Base-by-base conservation (phyloP, 2,329 filamentous ascomycete genomes). In the Chalaropsis ovoidea region DNA sequence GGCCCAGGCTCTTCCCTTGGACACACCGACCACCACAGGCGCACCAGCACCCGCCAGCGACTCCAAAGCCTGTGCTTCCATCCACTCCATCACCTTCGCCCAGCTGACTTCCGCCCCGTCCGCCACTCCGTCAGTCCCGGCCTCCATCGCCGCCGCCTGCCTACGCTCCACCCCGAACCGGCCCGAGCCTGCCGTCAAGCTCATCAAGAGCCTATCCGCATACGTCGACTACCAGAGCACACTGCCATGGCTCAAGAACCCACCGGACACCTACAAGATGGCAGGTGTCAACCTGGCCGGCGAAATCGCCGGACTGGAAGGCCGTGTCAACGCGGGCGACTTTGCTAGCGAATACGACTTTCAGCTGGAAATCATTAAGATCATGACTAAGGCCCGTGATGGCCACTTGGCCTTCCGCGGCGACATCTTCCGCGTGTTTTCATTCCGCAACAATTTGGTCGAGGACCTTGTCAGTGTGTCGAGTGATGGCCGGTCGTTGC, bases 331-430 rank as follows among this genome's bases (percentile, higher is more conserved):
- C 24, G 72, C 71, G 2, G 75, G 76, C 19, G 72, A 72, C 2
- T 85, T 80, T 69, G 71, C 73, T 3, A 81, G 77, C 71, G 81
- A 85, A 69, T 82, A 80, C 70, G 77, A 80, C 7, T 82, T 84
- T 69, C 79, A 83, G 69, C 68, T 75, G 7, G 81, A 81, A 35
- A 75, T 89, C 1, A 80, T 81, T 66, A 73, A 77, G 43, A 73
- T 82, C 7, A 70, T 71, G 43, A 77, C 77, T 27, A 76, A 76
- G 1, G 81, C 82, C 2, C 84, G 88, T 69, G 86, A 89, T 71
- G 84, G 85, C 0, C 86, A 89, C 70, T 84, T 86, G 62, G 74
- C 76, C 1, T 84, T 80, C 70, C 74, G 78, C n/a, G 81, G 82
- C 2, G 81, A 84, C 68, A 75, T 79, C 3, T 76, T 85, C 15